Evolutionary conservation across 2,329 filamentous ascomycete genomes (phyloP), one percentile per base, ranked within the genome.

Genomic region (Penicillium thymicola): DNA sequence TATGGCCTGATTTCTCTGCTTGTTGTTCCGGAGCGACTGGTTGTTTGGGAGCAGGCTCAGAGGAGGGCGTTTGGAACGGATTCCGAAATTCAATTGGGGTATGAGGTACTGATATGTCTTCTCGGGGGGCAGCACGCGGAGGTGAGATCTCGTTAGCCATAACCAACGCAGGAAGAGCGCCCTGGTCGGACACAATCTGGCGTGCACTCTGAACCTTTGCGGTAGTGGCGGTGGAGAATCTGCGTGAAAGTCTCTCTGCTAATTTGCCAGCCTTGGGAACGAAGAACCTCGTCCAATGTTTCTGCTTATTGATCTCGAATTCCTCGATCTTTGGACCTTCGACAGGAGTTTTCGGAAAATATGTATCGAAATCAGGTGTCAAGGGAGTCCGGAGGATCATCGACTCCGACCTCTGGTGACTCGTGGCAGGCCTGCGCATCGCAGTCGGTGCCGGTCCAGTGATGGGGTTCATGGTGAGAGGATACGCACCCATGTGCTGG

Each of bases 391-490:
- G 76, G 52, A 77, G 73, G 57, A 79, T 78, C 58, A 83, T 73
- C 9, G 80, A 81, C 44, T 80, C 80, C 27, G 81, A 82, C 51
- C 85, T 77, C 67, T 87, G 83, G 69, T 87, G 82, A 69, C 85
- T 87, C 13, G 85, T 87, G 16, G 83, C 83, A 44, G 85, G 85
- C 57, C 85, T 78, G 55, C 81, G 79, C 54, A 86, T 14, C 11
- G 30, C 76, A 5, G 81, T 74, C n/a, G 79, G 76, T 23, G 72
- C 74, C 34, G 76, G 65, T 25, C 65, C 68, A 9, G 71, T 68
- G 16, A 59, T 55, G 30, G 62, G 58, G 37, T 59, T 65, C 16
- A 61, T 46, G 46, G 67, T 63, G 13, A 74, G 67, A 13, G 76
- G 69, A 57, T 76, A 71, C 52, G 34, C 14, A 16, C 14, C 4